Evolutionary conservation across 257 asterid genomes (phyloP).

Genomic region (Solanum gandarillasii): DNA sequence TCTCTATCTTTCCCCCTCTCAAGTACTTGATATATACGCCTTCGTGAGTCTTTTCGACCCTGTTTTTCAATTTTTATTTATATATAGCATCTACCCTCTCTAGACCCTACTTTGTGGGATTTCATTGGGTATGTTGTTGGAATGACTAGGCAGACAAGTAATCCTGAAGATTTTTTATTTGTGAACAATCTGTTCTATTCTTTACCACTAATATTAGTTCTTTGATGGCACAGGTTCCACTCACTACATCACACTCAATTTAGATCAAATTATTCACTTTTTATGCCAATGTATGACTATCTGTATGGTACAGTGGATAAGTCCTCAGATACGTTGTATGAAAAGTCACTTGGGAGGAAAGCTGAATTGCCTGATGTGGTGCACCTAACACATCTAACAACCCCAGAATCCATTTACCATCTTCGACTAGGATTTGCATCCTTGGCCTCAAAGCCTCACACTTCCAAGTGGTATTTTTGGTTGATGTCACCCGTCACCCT

Average conservation of each 20-base stretch:
- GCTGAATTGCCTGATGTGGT: slow-evolving; percentile 20
- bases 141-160: neutral
- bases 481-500: slow-evolving; percentile 22
- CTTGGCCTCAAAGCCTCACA: slow-evolving; percentile 19
- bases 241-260: slow-evolving; percentile 32
- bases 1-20: slow-evolving; percentile 75
- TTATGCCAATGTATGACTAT: slow-evolving; percentile 33
- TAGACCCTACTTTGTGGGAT: neutral
- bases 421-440: slow-evolving; percentile 22
- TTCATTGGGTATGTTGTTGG: neutral
- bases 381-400: slow-evolving; percentile 26
- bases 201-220: neutral
- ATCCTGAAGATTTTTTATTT: neutral
- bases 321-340: slow-evolving; percentile 11
- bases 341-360: slow-evolving; percentile 10
- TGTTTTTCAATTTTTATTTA: neutral
- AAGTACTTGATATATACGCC: slow-evolving; percentile 68
- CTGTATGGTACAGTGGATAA: slow-evolving; percentile 20
- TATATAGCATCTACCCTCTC: neutral
- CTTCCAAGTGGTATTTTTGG: slow-evolving; percentile 24
- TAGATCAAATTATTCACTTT: slow-evolving; percentile 24
- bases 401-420: slow-evolving; percentile 25
- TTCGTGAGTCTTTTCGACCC: slow-evolving; percentile 35
- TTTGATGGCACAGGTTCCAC: slow-evolving; percentile 14
- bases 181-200: neutral